Percentiles rank a stretch among this genome's conserved stretches.
Evolutionary conservation across 495 filamentous ascomycete genomes (phyloP).

Genomic region (Aspergillus egyptiacus): DNA sequence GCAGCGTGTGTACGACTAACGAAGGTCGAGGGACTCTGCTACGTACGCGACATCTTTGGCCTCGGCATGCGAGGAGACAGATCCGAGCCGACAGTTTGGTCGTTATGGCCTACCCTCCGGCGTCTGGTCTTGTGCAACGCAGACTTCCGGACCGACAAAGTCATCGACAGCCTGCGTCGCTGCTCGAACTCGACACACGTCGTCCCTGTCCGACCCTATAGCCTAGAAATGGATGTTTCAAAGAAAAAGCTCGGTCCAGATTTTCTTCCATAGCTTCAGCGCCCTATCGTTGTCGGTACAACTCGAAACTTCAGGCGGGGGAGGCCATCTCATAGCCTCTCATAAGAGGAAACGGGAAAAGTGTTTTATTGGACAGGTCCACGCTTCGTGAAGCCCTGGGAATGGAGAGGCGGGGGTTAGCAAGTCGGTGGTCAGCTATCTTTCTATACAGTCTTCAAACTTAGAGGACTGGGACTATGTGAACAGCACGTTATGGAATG

Average conservation of each 20-base stretch:
- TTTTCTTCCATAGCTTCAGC: constrained; percentile 11
- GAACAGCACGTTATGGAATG: constrained; percentile 5
- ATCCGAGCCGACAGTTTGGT: constrained; percentile 28
- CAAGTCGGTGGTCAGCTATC: constrained; percentile 7
- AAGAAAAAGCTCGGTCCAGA: not conserved
- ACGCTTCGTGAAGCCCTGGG: not conserved
- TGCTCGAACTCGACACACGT: constrained; percentile 26
- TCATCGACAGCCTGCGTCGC: constrained; percentile 21
- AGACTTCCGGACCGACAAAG: constrained; percentile 16
- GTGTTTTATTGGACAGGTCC: constrained; percentile 8
- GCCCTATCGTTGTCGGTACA: constrained; percentile 12
- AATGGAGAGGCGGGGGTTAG: not conserved
- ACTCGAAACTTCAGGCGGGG: constrained; percentile 2
- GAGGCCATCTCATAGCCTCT: constrained; percentile 1
- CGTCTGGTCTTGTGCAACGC: constrained; percentile 31
- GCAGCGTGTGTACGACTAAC: constrained; percentile 24
- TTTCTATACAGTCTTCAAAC: constrained; percentile 6
- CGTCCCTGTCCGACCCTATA: constrained; percentile 29
- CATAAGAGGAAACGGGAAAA: constrained; percentile 8
- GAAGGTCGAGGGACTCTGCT: constrained; percentile 27
- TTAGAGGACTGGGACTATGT: not conserved
- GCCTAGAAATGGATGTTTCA: constrained; percentile 8
- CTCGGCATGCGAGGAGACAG: constrained; percentile 19
- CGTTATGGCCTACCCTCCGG: constrained; percentile 24
- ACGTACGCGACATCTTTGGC: constrained; percentile 12